Percentiles rank a stretch among this genome's conserved stretches.
Conservation (phyloP, 2,329 filamentous ascomycete species). For the Apiospora marii region DNA sequence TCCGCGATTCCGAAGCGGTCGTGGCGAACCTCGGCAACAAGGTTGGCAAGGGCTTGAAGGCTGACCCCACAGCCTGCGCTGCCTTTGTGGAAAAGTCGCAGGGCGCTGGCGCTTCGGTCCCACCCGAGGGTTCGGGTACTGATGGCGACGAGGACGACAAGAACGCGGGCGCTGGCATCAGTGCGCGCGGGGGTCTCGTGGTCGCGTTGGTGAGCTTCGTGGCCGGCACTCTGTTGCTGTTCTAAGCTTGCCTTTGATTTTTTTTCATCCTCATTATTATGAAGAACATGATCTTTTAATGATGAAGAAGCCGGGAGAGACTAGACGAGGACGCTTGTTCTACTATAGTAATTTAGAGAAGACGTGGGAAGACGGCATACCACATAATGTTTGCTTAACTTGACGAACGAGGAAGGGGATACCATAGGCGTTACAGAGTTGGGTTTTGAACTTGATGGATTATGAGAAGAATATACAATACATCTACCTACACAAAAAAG, state of each 20-base stretch:
- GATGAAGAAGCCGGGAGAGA: not conserved
- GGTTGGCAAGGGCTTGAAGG: constrained; percentile 27
- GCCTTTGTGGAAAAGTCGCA: constrained; percentile 12
- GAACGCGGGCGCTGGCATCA: not conserved
- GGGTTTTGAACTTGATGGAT: not conserved
- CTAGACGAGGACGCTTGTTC: constrained; percentile 7
- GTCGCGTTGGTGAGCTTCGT: constrained; percentile 10
- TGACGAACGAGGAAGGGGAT: not conserved
- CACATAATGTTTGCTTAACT: constrained; percentile 19
- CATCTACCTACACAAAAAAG: not conserved
- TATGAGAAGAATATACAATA: not conserved
- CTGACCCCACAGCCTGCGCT: constrained; percentile 25
- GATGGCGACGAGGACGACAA: constrained; percentile 1
- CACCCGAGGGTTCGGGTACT: not conserved
- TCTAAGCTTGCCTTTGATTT: not conserved
- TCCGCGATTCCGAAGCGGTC: constrained; percentile 55
- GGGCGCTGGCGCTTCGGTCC: not conserved
- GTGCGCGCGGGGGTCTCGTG: not conserved
- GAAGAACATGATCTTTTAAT: constrained; percentile 3
- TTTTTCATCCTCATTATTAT: not conserved
- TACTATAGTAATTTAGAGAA: constrained; percentile 4
- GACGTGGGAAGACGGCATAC: not conserved
- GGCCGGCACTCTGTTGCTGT: constrained; percentile 16
- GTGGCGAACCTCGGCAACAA: constrained; percentile 51
- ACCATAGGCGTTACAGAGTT: not conserved